A percentile compares a stretch with the other conserved stretches of the same genome.
Conservation (phyloP, 2,329 filamentous ascomycete genomes). For the Neurospora sp. region DNA sequence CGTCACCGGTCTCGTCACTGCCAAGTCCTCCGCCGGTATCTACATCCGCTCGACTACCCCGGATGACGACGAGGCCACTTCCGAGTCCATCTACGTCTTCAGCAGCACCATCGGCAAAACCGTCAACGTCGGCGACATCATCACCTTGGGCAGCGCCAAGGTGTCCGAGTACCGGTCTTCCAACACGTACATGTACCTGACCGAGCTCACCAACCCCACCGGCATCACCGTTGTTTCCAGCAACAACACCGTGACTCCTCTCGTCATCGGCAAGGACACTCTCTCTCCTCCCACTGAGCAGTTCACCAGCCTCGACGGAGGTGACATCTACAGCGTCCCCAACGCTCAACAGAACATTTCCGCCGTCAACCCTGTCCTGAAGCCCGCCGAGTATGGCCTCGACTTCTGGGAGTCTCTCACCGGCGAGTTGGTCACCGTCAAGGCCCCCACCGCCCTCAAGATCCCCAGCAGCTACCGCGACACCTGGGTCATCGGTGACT, state of each 20-base stretch:
- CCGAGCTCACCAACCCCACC: slow-evolving; percentile 47
- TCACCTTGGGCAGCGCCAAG: slow-evolving; percentile 45
- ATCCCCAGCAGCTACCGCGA: slow-evolving; percentile 57
- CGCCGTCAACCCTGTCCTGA: slow-evolving; percentile 46
- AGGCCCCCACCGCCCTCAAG: slow-evolving; percentile 43
- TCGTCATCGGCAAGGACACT: slow-evolving; percentile 51
- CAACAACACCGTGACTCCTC: slow-evolving; percentile 42
- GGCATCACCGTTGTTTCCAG: slow-evolving; percentile 44
- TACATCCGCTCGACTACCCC: slow-evolving; percentile 52
- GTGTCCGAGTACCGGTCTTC: slow-evolving; percentile 48
- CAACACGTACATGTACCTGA: slow-evolving; percentile 50
- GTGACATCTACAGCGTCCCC: slow-evolving; percentile 54
- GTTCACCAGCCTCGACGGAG: slow-evolving; percentile 52
- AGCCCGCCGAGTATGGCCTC: slow-evolving; percentile 52
- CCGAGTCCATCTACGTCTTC: slow-evolving; percentile 58
- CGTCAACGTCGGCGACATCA: slow-evolving; percentile 50
- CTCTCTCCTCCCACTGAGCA: slow-evolving; percentile 48
- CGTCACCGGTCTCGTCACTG: slow-evolving; percentile 55
- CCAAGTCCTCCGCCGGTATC: slow-evolving; percentile 50
- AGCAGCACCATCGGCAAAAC: slow-evolving; percentile 38
- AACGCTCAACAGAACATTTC: slow-evolving; percentile 51
- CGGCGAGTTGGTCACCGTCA: slow-evolving; percentile 58
- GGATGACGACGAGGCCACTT: slow-evolving; percentile 45
- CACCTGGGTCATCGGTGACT: slow-evolving; percentile 58
- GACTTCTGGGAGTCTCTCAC: slow-evolving; percentile 65